Conservation (phyloP, 2,329 filamentous ascomycete genomes). For the Fusarium luffae region DNA sequence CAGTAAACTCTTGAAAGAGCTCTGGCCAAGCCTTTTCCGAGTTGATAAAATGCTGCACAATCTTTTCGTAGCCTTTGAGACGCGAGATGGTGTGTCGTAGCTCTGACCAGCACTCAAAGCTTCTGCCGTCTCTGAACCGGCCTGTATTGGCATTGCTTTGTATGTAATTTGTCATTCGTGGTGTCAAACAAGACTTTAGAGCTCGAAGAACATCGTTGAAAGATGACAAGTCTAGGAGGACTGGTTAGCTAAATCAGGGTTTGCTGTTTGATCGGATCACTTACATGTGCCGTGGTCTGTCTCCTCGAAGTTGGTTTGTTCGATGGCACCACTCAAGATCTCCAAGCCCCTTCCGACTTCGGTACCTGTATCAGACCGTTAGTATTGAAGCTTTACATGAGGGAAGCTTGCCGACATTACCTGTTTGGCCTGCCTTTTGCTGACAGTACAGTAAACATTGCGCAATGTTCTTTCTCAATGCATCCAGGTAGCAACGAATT, state of each 20-base stretch:
- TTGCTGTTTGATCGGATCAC: too few relatives aligned
- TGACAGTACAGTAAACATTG: conserved; percentile 30
- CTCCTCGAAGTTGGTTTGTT: too few relatives aligned
- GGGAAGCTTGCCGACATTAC: background rate
- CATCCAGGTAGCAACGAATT: conserved; percentile 30
- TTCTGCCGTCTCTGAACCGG: conserved; percentile 27
- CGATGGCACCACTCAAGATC: background rate
- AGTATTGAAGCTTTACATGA: rapidly evolving
- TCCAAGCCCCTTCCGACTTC: background rate
- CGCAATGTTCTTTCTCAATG: background rate
- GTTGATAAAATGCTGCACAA: conserved; percentile 31
- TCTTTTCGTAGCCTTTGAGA: conserved; percentile 39
- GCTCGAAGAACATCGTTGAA: background rate
- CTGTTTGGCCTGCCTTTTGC: rapidly evolving
- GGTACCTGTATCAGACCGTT: too few relatives aligned
- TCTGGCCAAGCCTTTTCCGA: conserved; percentile 42
- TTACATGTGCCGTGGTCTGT: too few relatives aligned
- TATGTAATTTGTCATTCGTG: background rate
- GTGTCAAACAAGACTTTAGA: conserved; percentile 16
- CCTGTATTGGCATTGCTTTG: conserved; percentile 14
- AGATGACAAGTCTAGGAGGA: too few relatives aligned
- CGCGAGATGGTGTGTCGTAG: conserved; percentile 46
- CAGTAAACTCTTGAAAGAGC: conserved; percentile 48
- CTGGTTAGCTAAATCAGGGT: background rate
- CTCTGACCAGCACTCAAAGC: conserved; percentile 46